Evolutionary conservation across 805 yeast species (phyloP).

Genomic region (Candida bentonensis): DNA sequence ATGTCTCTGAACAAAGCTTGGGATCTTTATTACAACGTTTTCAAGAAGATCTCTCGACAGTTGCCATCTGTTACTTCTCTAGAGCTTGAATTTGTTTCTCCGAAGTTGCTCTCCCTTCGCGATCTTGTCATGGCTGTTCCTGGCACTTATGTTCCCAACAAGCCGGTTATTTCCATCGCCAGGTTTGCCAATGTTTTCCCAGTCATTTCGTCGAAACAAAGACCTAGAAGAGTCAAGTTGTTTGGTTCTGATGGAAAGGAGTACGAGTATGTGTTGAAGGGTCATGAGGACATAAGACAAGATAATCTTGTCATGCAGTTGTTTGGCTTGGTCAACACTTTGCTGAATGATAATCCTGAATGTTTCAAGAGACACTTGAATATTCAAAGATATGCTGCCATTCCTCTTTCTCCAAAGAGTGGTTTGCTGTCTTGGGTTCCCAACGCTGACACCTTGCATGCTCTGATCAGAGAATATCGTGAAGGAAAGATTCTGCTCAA

Average conservation of each 20-base stretch:
- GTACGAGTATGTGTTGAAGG: constrained; percentile 72
- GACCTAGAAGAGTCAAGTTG: constrained; percentile 75
- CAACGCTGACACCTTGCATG: constrained; percentile 93
- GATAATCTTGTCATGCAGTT: constrained; percentile 96
- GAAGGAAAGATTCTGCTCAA: constrained; percentile 81
- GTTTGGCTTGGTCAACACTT: constrained; percentile 86
- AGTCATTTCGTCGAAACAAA: constrained; percentile 87
- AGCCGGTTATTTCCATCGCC: constrained; percentile 56
- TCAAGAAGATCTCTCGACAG: constrained; percentile 80
- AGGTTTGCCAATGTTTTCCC: constrained; percentile 71
- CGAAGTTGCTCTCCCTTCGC: constrained; percentile 62
- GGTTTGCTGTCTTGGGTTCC: constrained; percentile 97
- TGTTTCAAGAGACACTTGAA: constrained; percentile 92
- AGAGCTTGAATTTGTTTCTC: constrained; percentile 89
- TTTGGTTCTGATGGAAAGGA: constrained; percentile 87
- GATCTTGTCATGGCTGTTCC: constrained; percentile 85
- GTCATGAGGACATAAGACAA: constrained; percentile 96
- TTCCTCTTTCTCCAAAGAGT: constrained; percentile 93
- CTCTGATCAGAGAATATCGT: constrained; percentile 79
- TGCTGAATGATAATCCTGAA: constrained; percentile 80
- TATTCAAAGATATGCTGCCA: constrained; percentile 84
- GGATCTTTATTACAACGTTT: constrained; percentile 91
- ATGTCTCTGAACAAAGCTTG: constrained; percentile 92
- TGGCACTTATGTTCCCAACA: constrained; percentile 81
- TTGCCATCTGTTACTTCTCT: constrained; percentile 73